Evolutionary conservation across 768 basidiomycete genomes (phyloP).

Genomic region (Pholiota conissans): DNA sequence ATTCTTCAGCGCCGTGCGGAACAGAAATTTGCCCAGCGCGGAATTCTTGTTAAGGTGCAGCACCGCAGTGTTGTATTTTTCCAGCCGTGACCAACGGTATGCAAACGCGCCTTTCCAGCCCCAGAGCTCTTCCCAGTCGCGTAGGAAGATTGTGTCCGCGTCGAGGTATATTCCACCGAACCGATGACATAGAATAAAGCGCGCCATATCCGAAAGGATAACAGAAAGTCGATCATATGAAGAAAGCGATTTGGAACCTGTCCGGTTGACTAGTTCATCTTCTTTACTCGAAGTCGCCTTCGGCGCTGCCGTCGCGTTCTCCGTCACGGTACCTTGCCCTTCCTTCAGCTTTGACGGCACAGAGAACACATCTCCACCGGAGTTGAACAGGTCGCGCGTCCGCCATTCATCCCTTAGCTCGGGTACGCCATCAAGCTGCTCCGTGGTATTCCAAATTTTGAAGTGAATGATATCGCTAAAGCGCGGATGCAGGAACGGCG

Average conservation of each 20-base stretch:
- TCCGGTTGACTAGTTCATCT: slow-evolving; percentile 61
- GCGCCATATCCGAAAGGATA: slow-evolving; percentile 94
- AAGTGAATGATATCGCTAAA: slow-evolving; percentile 94
- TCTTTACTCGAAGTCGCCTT: slow-evolving; percentile 31
- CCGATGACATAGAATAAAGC: slow-evolving; percentile 95
- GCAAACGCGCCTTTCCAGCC: slow-evolving; percentile 97
- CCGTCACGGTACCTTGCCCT: slow-evolving; percentile 2
- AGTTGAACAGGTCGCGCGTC: slow-evolving; percentile 82
- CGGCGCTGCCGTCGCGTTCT: slow-evolving; percentile 19
- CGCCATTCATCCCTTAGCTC: slow-evolving; percentile 94
- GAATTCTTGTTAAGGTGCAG: slow-evolving; percentile 91
- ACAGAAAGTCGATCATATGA: slow-evolving; percentile 91
- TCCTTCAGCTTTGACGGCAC: slow-evolving; percentile 32
- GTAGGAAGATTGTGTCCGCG: slow-evolving; percentile 91
- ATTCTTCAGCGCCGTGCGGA: slow-evolving; percentile 93
- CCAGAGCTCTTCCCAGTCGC: slow-evolving; percentile 99
- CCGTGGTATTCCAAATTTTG: slow-evolving; percentile 98
- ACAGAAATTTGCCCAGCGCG: slow-evolving; percentile 89
- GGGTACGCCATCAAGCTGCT: slow-evolving; percentile 88
- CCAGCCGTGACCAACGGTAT: slow-evolving; percentile 91
- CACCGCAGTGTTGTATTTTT: slow-evolving; percentile 96
- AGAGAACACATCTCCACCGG: slow-evolving; percentile 74
- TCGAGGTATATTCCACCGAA: slow-evolving; percentile 97
- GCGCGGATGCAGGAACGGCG: slow-evolving; percentile 90
- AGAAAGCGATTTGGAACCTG: slow-evolving; percentile 82